A percentile compares a stretch with the other conserved stretches of the same genome.
phyloP scores from a whole-genome alignment of 73 alveolate genomes.

The Stentor coeruleus region DNA sequence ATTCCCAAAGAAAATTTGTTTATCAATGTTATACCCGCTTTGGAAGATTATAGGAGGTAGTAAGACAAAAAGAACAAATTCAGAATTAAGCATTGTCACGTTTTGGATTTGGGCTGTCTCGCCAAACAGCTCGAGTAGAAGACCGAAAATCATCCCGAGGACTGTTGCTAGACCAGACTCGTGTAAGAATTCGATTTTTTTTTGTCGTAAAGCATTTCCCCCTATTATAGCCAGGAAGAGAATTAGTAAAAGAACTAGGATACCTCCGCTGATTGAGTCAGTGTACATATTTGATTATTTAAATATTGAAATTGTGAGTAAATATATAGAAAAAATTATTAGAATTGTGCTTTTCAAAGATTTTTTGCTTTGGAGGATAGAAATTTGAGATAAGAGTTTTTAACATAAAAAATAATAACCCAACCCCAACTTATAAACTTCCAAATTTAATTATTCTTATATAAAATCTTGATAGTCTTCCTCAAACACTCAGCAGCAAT shows the following conservation, averaged over 20 bases:
- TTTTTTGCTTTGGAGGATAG: too few relatives aligned
- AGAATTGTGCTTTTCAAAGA: too few relatives aligned
- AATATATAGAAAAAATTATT: too few relatives aligned
- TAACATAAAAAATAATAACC: too few relatives aligned
- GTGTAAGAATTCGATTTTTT: slow-evolving; percentile 33
- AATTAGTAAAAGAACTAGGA: slow-evolving; percentile 37
- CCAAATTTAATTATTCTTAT: background rate
- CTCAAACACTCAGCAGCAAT: background rate
- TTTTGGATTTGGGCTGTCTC: background rate
- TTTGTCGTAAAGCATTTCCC: slow-evolving; percentile 40
- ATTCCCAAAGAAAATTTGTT: slow-evolving; percentile 65
- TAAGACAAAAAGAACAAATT: slow-evolving; percentile 55
- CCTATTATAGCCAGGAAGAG: slow-evolving; percentile 41
- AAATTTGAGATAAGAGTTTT: too few relatives aligned
- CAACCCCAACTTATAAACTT: too few relatives aligned
- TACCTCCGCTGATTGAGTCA: slow-evolving; percentile 31
- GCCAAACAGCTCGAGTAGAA: slow-evolving; percentile 21
- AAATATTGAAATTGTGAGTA: too few relatives aligned
- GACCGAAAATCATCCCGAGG: slow-evolving; percentile 44
- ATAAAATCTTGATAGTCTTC: background rate
- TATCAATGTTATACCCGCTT: slow-evolving; percentile 82
- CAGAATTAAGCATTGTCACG: slow-evolving; percentile 27
- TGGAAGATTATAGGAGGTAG: slow-evolving; percentile 73
- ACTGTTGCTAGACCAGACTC: slow-evolving; percentile 47
- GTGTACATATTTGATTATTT: too few relatives aligned